These are phyloP conservation scores for Coemansia guatemalensis DNA, from an alignment of 192 early-diverging fungal genomes.

Conservation along the genomic window DNA sequence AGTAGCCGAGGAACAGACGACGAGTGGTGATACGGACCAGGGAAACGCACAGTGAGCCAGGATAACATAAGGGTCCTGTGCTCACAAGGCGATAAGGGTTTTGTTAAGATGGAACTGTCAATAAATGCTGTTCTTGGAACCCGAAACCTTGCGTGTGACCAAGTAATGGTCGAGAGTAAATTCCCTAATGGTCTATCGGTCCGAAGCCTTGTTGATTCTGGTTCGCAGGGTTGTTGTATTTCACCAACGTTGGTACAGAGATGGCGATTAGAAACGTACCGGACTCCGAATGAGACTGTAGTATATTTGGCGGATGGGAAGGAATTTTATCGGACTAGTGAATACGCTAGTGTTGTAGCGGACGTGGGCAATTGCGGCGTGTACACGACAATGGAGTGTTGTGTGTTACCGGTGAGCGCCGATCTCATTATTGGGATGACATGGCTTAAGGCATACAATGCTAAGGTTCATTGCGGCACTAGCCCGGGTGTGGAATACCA, in stretches of 20 bases:
- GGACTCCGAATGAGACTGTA: not conserved
- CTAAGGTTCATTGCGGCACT: not conserved
- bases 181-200: too few relatives aligned
- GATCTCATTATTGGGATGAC: not conserved
- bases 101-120: too few relatives aligned
- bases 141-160: too few relatives aligned
- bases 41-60: too few relatives aligned
- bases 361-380: not conserved
- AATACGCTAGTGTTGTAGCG: not conserved
- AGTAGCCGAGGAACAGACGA: too few relatives aligned
- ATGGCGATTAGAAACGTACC: not conserved
- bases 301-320: not conserved
- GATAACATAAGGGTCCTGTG: too few relatives aligned
- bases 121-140: too few relatives aligned
- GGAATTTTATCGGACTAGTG: not conserved
- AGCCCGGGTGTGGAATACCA: not conserved
- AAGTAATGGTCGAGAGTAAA: too few relatives aligned
- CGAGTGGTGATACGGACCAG: too few relatives aligned
- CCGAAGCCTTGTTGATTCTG: not conserved
- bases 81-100: too few relatives aligned
- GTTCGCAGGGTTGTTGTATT: conserved; percentile 1
- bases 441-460: not conserved
- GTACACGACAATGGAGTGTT: not conserved
- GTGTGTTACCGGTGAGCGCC: not conserved
- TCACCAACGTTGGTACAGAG: not conserved